Conservation (phyloP, 495 filamentous ascomycete genomes). For the Hyaloscypha finlandica region DNA sequence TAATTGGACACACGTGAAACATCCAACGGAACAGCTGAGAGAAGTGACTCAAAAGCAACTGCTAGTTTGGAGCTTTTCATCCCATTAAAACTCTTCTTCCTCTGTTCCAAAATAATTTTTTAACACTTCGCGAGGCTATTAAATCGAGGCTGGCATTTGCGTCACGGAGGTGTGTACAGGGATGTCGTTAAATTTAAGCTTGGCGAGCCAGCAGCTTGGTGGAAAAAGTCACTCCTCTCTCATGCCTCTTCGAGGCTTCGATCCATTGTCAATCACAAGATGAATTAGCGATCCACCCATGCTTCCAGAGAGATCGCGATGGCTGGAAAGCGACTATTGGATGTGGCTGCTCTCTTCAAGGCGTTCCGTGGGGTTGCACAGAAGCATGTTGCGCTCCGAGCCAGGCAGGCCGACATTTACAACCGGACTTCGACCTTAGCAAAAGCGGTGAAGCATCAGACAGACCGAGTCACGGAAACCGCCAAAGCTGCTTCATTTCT, state of each 20-base stretch:
- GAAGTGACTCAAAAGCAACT: too few relatives aligned
- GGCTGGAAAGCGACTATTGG: slow-evolving; percentile 34
- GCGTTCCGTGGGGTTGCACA: slow-evolving; percentile 75
- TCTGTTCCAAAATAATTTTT: background rate
- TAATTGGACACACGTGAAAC: background rate
- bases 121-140: background rate
- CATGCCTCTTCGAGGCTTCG: background rate
- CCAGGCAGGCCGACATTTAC: slow-evolving; percentile 77
- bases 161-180: background rate
- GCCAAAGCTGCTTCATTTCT: slow-evolving; percentile 63
- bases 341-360: slow-evolving; percentile 33
- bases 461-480: slow-evolving; percentile 63
- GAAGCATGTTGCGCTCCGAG: slow-evolving; percentile 78
- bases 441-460: slow-evolving; percentile 63
- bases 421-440: slow-evolving; percentile 74
- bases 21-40: too few relatives aligned
- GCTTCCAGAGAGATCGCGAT: slow-evolving; percentile 14
- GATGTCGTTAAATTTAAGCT: background rate
- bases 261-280: background rate
- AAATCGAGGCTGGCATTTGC: background rate
- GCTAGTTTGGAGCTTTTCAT: too few relatives aligned
- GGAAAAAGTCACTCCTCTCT: too few relatives aligned
- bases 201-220: background rate
- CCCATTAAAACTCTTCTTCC: background rate
- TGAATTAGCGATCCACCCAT: background rate